Conservation (phyloP, 1,284 basidiomycete species). For the Anthracocystis panici-leucophaei region DNA sequence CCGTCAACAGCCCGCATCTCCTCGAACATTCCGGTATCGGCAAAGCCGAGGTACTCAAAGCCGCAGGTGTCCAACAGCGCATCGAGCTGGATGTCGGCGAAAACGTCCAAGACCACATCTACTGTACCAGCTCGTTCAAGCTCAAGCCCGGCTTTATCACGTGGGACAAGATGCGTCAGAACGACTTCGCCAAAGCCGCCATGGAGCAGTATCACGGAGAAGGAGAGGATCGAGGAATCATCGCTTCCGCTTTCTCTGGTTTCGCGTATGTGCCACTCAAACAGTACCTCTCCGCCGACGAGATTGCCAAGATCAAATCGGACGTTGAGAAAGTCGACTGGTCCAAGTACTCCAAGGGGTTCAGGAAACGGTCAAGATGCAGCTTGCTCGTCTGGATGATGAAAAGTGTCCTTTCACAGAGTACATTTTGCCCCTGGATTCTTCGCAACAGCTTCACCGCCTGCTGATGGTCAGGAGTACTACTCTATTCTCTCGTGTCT, state of each 20-base stretch:
- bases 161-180: slow-evolving; percentile 58
- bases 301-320: slow-evolving; percentile 43
- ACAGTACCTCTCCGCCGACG: slow-evolving; percentile 47
- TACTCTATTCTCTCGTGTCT: slow-evolving; percentile 52
- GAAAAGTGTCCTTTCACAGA: slow-evolving; percentile 49
- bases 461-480: slow-evolving; percentile 54
- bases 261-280: slow-evolving; percentile 55
- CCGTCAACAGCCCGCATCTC: slow-evolving; percentile 70
- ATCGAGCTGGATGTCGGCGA: slow-evolving; percentile 72
- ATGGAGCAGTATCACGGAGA: slow-evolving; percentile 55
- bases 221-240: slow-evolving; percentile 54
- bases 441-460: slow-evolving; percentile 51
- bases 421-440: slow-evolving; percentile 62
- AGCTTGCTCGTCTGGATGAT: slow-evolving; percentile 47
- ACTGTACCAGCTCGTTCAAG: slow-evolving; percentile 68
- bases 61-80: slow-evolving; percentile 38
- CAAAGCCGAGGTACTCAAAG: slow-evolving; percentile 38
- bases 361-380: slow-evolving; percentile 50
- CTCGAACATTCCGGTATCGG: slow-evolving; percentile 61
- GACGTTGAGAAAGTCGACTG: slow-evolving; percentile 40
- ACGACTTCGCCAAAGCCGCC: slow-evolving; percentile 55
- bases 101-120: slow-evolving; percentile 73
- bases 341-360: slow-evolving; percentile 45
- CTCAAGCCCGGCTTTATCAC: slow-evolving; percentile 55
- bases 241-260: slow-evolving; percentile 53